Evolutionary conservation across 2,329 filamentous ascomycete genomes (phyloP), one percentile per base, ranked within the genome.

Genomic region (Paraconiothyrium brasiliense): DNA sequence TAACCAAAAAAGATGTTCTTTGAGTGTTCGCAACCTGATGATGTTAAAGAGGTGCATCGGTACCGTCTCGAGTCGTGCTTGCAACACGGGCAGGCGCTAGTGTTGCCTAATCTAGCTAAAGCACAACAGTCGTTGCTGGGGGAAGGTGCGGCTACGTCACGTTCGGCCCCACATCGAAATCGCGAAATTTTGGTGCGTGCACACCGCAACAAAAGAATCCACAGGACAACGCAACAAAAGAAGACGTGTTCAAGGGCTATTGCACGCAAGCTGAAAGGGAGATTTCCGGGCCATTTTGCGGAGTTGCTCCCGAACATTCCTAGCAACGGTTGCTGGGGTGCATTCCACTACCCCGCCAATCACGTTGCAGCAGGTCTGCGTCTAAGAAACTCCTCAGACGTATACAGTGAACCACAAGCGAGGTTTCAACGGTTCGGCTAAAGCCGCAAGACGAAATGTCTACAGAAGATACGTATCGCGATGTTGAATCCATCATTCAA

Each of bases 41-140:
- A 70, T 72, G 71, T 75, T 64, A 60, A 75, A 63, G 58, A 71
- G 67, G 68, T 74, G 71, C 74, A 76, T 78, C 52, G 71, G 55
- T 54, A 61, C 43, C 58, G 50, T 61, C 47, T 44, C 46, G 49
- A 43, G 35, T 57, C 34, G 32, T 55, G 57, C 30, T 43, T 27
- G 57, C 57, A 50, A 65, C 67, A 66, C 69, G 54, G 14, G 54
- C 57, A 14, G 62, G 66, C 63, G 66, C 58, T 70, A 46, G 43
- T 22, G 43, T 24, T 63, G 52, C 72, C 72, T 49, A 55, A 73
- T 66, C 46, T 49, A 58, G 74, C 43, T 61, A 71, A 67, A 63
- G 63, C 70, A 75, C 68, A 76, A 76, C 74, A 57, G 59, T 67
- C 39, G 71, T 74, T 75, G 70, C 68, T 64, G 37, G 35, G 35